phyloP scores from a whole-genome alignment of 441 rosid genomes.

The Sinapis alba region DNA sequence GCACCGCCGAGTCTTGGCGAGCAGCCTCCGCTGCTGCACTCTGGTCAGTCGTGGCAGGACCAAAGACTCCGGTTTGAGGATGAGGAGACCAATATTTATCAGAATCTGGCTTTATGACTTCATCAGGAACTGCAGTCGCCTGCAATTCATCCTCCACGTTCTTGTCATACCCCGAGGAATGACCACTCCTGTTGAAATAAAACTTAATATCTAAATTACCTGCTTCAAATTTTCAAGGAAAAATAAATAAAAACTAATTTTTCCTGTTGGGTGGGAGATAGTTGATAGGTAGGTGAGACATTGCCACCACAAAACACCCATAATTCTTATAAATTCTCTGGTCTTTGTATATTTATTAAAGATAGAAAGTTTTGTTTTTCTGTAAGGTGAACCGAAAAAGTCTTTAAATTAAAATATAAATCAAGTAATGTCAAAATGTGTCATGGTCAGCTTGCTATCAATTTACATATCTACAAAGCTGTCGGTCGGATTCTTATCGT shows the following conservation, averaged over 20 bases:
- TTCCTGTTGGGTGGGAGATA: slow-evolving; percentile 33
- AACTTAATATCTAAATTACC: background rate
- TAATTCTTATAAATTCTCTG: background rate
- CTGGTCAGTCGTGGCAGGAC: slow-evolving; percentile 55
- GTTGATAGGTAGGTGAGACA: slow-evolving; percentile 25
- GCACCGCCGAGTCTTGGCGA: slow-evolving; percentile 39
- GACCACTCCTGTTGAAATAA: slow-evolving; percentile 39
- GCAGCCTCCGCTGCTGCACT: slow-evolving; percentile 30
- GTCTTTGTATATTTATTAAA: slow-evolving; percentile 21
- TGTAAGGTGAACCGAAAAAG: background rate
- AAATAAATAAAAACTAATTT: background rate
- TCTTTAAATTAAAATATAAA: background rate
- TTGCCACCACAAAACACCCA: slow-evolving; percentile 15
- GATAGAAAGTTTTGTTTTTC: slow-evolving; percentile 13
- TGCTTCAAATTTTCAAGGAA: background rate
- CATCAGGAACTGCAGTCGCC: slow-evolving; percentile 64
- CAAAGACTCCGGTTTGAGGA: slow-evolving; percentile 86
- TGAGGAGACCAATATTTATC: slow-evolving; percentile 91
- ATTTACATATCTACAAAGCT: slow-evolving; percentile 12
- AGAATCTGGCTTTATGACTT: slow-evolving; percentile 60
- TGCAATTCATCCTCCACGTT: slow-evolving; percentile 67
- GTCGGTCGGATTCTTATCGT: slow-evolving; percentile 40
- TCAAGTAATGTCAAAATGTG: slow-evolving; percentile 27
- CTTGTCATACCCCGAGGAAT: slow-evolving; percentile 76
- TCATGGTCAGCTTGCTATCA: slow-evolving; percentile 19